Base-by-base conservation (phyloP, 2,329 filamentous ascomycete genomes). In the Didymella arachidicola region DNA sequence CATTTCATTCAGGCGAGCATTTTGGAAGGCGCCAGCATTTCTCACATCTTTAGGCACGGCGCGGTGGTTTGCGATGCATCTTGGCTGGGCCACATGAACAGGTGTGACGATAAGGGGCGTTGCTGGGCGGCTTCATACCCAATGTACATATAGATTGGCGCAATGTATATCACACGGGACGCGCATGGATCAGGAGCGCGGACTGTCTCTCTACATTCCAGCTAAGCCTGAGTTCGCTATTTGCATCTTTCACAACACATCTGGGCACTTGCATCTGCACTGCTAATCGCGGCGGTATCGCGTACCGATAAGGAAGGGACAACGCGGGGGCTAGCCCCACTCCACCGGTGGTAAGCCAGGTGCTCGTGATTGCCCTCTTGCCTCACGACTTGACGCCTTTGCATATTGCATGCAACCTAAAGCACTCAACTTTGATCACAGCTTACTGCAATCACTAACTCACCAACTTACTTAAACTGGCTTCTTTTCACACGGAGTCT, bases 1-100 rank as follows among this genome's bases (percentile, higher is more conserved):
- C 61, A 60, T 51, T 47, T 56, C 59, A 54, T 61, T 65, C 58
- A 42, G 57, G 60, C 64, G 62, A 67, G 63, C 62, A 65, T 69
- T 63, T 52, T 65, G 64, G 54, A 49, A 57, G 59, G 62, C 60
- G 62, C 62, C 53, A 64, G 48, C 60, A 62, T 65, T 57, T 61
- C 55, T 57, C 58, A 50, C 43, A 53, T 53, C 43, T 57, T 67
- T 46, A 30, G 52, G 61, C 59, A 57, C 65, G 68, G 69, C 62
- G 66, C 58, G 53, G 63, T 47, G 48, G 60, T 64, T 69, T 58
- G 53, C 53, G 63, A 62, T 63, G 51, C 41, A 54, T 59, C 26
- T 59, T 59, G 50, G 41, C 45, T 49, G 49, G 39, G 45, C 49
- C 50, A 53, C 22, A 39, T 19, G 50, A 50, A 51, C n/a, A 50